Percentiles rank a stretch among this genome's conserved stretches.
Conservation (phyloP, 768 basidiomycete genomes). For the Tricholoma saponaceum region DNA sequence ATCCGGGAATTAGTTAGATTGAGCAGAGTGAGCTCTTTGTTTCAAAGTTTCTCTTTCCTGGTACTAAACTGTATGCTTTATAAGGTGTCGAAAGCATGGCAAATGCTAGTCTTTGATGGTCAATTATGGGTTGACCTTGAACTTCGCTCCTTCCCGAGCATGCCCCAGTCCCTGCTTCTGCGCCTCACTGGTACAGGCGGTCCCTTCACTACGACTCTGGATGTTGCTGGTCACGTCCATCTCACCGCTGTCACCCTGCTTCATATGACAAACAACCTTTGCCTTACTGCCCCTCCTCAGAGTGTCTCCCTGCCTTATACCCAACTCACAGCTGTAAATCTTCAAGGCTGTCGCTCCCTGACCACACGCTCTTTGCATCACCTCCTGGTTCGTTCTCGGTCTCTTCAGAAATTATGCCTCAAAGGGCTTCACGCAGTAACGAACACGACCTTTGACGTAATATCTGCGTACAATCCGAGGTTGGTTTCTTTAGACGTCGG, state of each 20-base stretch:
- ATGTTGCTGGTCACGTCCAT: slow-evolving; percentile 58
- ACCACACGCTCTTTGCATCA: slow-evolving; percentile 65
- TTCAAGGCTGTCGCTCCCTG: slow-evolving; percentile 68
- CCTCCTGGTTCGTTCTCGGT: slow-evolving; percentile 63
- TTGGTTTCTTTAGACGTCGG: slow-evolving; percentile 65
- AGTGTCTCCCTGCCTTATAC: slow-evolving; percentile 44
- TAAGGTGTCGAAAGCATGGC: slow-evolving; percentile 80
- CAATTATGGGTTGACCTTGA: slow-evolving; percentile 77
- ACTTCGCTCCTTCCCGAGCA: slow-evolving; percentile 56
- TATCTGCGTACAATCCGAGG: slow-evolving; percentile 53
- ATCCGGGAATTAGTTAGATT: slow-evolving; percentile 75
- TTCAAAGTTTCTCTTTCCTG: background rate
- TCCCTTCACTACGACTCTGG: slow-evolving; percentile 57
- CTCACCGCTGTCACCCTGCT: slow-evolving; percentile 47
- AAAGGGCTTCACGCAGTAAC: slow-evolving; percentile 68
- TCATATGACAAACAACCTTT: slow-evolving; percentile 51
- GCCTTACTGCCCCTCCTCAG: slow-evolving; percentile 33
- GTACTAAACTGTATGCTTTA: background rate
- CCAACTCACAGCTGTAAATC: slow-evolving; percentile 64
- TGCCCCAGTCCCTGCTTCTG: slow-evolving; percentile 46
- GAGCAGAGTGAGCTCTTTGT: slow-evolving; percentile 58
- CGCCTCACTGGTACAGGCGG: slow-evolving; percentile 55
- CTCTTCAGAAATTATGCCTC: slow-evolving; percentile 53
- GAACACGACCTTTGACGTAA: slow-evolving; percentile 67
- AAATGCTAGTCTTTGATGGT: slow-evolving; percentile 72